Evolutionary conservation across 208 protist species (phyloP), one percentile per base, ranked within the genome.

Genomic region (Crithidia sp.): DNA sequence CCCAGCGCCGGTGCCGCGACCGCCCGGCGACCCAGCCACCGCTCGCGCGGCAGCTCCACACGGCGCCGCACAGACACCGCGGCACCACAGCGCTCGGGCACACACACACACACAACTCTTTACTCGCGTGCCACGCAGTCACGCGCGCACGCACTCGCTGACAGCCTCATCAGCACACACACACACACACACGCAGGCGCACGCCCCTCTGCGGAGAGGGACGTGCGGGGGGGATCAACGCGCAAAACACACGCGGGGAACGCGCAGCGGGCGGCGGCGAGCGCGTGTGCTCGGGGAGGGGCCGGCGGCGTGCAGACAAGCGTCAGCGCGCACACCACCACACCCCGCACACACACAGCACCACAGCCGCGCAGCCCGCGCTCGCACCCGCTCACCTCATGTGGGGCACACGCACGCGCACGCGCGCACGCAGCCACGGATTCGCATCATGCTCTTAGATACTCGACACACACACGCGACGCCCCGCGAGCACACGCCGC

Each of bases 181-280:
- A 62, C 39, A 52, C 69, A 67, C 47, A 74, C 69, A 74, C 2
- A 37, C 3, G 63, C 67, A 63, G 8, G 16, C 57, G 5, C 39
- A 47, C 39, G 8, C 39, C 45, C 45, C 57, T 45, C 10, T 0
- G 39, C 5, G 39, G 5, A 19, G 47, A 67, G 47, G 44, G 8
- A 67, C 7, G 10, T 55, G 54, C 61, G 47, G 9, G 19, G 17
- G 28, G 28, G 28, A 55, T 67, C 61, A 55, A 41, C 45, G 61
- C 61, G 61, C 61, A 67, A 50, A 54, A 44, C 40, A 19, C 61
- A 55, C 61, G 61, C 47, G 19, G 44, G 14, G 61, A 13, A 55
- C 43, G 17, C 45, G n/a, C 61, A 67, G 44, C 61, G 59, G 36
- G 17, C 43, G 8, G 57, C 13, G 13, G 28, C 7, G n/a, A 28